Evolutionary conservation across 2,329 filamentous ascomycete genomes (phyloP).

Genomic region (Aschersonia sp.): DNA sequence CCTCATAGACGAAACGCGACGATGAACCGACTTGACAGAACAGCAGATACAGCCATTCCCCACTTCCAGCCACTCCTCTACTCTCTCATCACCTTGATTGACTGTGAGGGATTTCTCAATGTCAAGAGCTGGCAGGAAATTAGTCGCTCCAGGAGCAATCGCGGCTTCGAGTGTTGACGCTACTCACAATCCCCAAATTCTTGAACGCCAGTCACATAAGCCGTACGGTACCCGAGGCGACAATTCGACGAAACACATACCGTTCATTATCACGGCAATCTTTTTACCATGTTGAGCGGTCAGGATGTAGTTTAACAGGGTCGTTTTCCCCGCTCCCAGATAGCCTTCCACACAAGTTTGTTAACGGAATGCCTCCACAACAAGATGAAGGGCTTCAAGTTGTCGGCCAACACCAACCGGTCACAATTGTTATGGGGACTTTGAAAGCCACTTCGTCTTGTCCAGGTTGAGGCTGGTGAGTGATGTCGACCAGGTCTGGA

Average conservation of each 20-base stretch:
- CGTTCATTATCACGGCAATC: conserved; percentile 95
- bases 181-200: conserved; percentile 68
- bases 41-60: conserved; percentile 97
- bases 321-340: conserved; percentile 90
- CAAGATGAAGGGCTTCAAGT: background rate
- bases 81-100: conserved; percentile 66
- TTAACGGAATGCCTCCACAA: background rate
- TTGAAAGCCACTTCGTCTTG: conserved; percentile 37
- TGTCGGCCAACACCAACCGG: conserved; percentile 31
- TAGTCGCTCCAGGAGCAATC: background rate
- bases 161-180: background rate
- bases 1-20: background rate
- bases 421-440: conserved; percentile 77
- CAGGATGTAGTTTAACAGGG: conserved; percentile 87
- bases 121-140: conserved; percentile 52
- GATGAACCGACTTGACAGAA: conserved; percentile 62
- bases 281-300: conserved; percentile 94
- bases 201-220: conserved; percentile 14
- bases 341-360: conserved; percentile 48
- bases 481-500: conserved; percentile 44
- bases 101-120: conserved; percentile 94
- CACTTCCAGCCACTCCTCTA: conserved; percentile 90
- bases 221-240: too few relatives aligned
- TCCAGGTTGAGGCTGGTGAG: conserved; percentile 22
- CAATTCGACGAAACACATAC: conserved; percentile 16